phyloP scores from a whole-genome alignment of 1,284 basidiomycete genomes.

The Apiotrichum laibachii region DNA sequence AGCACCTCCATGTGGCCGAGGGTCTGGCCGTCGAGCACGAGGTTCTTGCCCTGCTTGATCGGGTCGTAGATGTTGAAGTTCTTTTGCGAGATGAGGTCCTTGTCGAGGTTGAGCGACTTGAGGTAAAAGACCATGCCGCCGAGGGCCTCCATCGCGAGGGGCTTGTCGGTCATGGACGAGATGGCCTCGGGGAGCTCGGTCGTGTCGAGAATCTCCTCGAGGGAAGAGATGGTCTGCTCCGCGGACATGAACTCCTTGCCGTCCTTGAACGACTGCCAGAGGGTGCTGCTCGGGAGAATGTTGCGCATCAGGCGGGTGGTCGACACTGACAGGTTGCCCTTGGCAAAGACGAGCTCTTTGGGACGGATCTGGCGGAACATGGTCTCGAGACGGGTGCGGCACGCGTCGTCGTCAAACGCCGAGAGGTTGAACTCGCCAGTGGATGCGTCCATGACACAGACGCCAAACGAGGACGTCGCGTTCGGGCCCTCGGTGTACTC shows the following conservation, averaged over 20 bases:
- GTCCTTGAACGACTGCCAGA: conserved; percentile 73
- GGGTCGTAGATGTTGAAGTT: conserved; percentile 97
- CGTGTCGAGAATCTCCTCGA: conserved; percentile 64
- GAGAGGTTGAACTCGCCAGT: conserved; percentile 95
- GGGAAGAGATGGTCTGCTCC: conserved; percentile 66
- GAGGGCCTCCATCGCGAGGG: conserved; percentile 72
- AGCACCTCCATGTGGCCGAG: conserved; percentile 89
- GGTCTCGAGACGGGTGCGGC: conserved; percentile 89
- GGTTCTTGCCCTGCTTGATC: conserved; percentile 75
- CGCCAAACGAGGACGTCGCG: conserved; percentile 63
- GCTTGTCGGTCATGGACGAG: conserved; percentile 64
- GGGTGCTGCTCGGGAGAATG: conserved; percentile 70
- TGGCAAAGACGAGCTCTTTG: conserved; percentile 89
- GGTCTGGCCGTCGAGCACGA: conserved; percentile 88
- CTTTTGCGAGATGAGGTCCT: conserved; percentile 84
- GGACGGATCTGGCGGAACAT: conserved; percentile 87
- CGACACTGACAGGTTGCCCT: conserved; percentile 77
- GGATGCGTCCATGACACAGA: conserved; percentile 92
- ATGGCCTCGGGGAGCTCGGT: conserved; percentile 72
- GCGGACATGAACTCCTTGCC: conserved; percentile 75
- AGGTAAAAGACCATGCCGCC: conserved; percentile 91
- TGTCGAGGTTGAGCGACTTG: conserved; percentile 86
- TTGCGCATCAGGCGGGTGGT: conserved; percentile 77
- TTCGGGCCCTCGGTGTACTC: conserved; percentile 32
- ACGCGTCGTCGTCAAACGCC: conserved; percentile 86